These are phyloP conservation scores for Lathyrus tuberosus DNA, from an alignment of 306 rosid genomes.

Conservation along the genomic window DNA sequence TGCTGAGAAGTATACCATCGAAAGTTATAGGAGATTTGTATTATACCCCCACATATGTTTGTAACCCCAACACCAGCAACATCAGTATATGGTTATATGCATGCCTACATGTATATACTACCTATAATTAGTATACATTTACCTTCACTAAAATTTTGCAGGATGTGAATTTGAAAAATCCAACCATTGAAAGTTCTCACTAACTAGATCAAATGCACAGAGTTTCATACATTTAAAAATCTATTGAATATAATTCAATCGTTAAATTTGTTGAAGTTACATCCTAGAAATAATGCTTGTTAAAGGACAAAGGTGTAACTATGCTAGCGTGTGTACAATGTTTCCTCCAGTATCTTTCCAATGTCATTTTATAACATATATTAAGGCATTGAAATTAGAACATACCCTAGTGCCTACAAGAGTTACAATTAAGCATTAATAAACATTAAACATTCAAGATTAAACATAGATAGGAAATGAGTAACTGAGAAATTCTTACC, in stretches of 20 bases:
- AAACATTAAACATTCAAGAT: conserved; percentile 34
- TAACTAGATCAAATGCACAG: not conserved
- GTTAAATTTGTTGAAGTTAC: not conserved
- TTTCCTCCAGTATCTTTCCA: conserved; percentile 70
- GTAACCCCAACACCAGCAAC: no score
- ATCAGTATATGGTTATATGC: no score
- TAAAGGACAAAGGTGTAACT: not conserved
- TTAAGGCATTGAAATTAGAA: conserved; percentile 93
- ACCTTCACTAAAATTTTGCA: no score
- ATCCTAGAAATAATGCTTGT: not conserved
- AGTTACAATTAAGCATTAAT: conserved; percentile 41
- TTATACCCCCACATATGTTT: no score
- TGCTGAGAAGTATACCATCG: no score
- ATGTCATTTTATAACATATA: conserved; percentile 83
- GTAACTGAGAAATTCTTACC: conserved; percentile 48
- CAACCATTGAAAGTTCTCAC: not conserved
- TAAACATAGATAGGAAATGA: conserved; percentile 25
- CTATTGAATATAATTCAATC: not conserved
- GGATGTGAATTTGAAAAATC: no score
- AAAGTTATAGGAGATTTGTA: no score
- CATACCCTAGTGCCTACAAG: conserved; percentile 88
- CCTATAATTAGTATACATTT: no score
- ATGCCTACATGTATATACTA: no score
- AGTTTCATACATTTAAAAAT: not conserved
- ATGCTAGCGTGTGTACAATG: not conserved